These are phyloP conservation scores for Saccharomycopsis vini DNA, from an alignment of 805 yeast species.

Conservation along the genomic window DNA sequence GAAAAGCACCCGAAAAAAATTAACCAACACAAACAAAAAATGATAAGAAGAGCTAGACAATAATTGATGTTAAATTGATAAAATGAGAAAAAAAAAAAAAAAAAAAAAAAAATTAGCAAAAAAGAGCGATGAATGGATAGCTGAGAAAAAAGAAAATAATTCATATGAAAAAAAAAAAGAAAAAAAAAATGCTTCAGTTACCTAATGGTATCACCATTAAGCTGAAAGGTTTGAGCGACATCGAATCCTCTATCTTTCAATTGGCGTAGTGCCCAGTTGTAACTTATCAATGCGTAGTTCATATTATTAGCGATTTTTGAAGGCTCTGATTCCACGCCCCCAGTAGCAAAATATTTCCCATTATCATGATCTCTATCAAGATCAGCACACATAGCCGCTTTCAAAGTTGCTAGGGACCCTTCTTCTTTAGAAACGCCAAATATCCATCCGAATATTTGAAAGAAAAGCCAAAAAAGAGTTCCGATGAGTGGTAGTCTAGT, in stretches of 20 bases:
- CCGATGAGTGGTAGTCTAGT: constrained; percentile 76
- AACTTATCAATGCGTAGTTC: constrained; percentile 57
- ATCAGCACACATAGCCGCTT: constrained; percentile 48
- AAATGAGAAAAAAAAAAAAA: too few species aligned
- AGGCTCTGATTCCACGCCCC: constrained; percentile 48
- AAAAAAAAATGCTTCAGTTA: too few species aligned
- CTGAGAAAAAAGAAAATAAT: too few species aligned
- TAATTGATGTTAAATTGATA: too few species aligned
- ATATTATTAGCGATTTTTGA: constrained; percentile 48
- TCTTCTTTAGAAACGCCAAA: constrained; percentile 67
- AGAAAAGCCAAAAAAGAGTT: constrained; percentile 57
- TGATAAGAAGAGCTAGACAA: too few species aligned
- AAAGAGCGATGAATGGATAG: too few species aligned
- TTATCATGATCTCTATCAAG: constrained; percentile 46
- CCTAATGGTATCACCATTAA: constrained; percentile 1
- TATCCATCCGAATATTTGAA: constrained; percentile 58
- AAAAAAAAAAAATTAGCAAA: too few species aligned
- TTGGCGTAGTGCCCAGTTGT: constrained; percentile 72
- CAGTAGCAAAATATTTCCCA: constrained; percentile 60
- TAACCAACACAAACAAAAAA: too few species aligned
- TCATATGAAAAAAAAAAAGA: too few species aligned
- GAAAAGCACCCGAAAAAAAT: too few species aligned
- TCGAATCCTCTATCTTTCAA: constrained; percentile 44
- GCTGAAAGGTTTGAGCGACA: constrained; percentile 20
- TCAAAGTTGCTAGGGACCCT: constrained; percentile 58